phyloP scores from a whole-genome alignment of 2,329 filamentous ascomycete genomes.

The Phoma sp. region DNA sequence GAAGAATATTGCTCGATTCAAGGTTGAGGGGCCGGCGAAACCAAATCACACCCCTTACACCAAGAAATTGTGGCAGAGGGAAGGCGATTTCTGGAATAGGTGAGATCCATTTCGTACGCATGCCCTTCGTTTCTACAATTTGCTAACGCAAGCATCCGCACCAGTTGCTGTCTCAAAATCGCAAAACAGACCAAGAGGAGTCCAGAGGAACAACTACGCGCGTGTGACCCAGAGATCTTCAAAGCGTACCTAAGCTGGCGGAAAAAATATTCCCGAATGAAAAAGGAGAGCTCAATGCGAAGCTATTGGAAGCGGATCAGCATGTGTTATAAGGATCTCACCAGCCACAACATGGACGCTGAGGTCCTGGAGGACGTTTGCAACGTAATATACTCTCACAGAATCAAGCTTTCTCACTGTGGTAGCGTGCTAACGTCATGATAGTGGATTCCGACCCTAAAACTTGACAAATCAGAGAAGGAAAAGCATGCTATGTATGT shows the following conservation, averaged over 20 bases:
- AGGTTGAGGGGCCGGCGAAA: constrained; percentile 22
- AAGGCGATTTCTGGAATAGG: constrained; percentile 23
- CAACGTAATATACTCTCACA: constrained; percentile 20
- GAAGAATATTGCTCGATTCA: constrained; percentile 22
- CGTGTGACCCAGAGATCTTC: constrained; percentile 20
- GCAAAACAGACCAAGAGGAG: constrained; percentile 13
- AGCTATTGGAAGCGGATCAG: constrained; percentile 24
- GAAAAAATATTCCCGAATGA: constrained; percentile 19
- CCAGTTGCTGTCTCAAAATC: constrained; percentile 20
- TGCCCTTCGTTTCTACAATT: neutral
- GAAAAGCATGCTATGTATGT: constrained; percentile 32
- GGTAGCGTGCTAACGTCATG: constrained; percentile 12
- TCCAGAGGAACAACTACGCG: constrained; percentile 19
- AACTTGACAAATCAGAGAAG: constrained; percentile 25
- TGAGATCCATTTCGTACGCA: constrained; percentile 1
- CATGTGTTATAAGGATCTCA: constrained; percentile 21
- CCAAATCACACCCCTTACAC: constrained; percentile 24
- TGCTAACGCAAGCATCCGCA: neutral
- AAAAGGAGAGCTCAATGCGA: constrained; percentile 21
- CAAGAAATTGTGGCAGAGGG: constrained; percentile 22
- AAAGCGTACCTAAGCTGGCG: constrained; percentile 26
- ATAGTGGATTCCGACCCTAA: constrained; percentile 25
- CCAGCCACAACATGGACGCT: constrained; percentile 14
- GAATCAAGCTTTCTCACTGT: constrained; percentile 7
- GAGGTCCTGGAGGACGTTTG: constrained; percentile 22